These are phyloP conservation scores for Triticum urartu DNA, from an alignment of 176 grass and related monocot genomes.

Conservation along the genomic window DNA sequence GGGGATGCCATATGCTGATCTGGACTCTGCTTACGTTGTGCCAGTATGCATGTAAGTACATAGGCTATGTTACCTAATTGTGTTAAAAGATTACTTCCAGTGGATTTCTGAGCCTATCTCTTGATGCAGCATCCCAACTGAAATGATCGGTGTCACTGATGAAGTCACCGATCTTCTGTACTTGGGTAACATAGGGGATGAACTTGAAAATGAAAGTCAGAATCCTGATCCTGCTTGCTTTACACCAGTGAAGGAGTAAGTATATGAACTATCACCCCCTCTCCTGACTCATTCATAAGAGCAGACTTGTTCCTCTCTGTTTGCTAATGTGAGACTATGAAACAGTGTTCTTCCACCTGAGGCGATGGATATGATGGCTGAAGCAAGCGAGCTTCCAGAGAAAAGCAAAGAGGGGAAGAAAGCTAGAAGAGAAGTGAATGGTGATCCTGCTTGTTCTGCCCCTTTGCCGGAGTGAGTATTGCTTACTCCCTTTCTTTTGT, in stretches of 20 bases:
- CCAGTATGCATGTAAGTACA: constrained; percentile 64
- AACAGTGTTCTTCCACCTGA: constrained; percentile 75
- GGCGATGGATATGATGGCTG: constrained; percentile 49
- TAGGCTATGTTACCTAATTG: background rate
- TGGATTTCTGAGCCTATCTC: constrained; percentile 39
- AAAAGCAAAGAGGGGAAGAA: constrained; percentile 32
- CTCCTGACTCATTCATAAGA: constrained; percentile 7
- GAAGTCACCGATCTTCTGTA: constrained; percentile 39
- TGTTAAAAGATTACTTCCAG: constrained; percentile 16
- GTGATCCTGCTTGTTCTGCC: background rate
- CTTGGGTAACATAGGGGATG: constrained; percentile 25
- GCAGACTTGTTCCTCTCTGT: constrained; percentile 18
- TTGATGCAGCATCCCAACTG: constrained; percentile 59
- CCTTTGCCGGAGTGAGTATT: constrained; percentile 41
- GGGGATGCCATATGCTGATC: constrained; percentile 7
- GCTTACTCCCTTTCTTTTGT: background rate
- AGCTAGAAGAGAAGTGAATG: constrained; percentile 27
- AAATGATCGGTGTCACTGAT: constrained; percentile 53
- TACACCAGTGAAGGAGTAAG: constrained; percentile 80
- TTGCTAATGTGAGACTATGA: constrained; percentile 37
- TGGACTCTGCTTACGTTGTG: constrained; percentile 58
- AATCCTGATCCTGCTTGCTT: constrained; percentile 63
- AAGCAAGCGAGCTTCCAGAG: constrained; percentile 29
- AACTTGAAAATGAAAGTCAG: constrained; percentile 26
- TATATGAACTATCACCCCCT: constrained; percentile 27